Conservation (phyloP, 23 red algal genomes). For the Gracilaria gracilis region DNA sequence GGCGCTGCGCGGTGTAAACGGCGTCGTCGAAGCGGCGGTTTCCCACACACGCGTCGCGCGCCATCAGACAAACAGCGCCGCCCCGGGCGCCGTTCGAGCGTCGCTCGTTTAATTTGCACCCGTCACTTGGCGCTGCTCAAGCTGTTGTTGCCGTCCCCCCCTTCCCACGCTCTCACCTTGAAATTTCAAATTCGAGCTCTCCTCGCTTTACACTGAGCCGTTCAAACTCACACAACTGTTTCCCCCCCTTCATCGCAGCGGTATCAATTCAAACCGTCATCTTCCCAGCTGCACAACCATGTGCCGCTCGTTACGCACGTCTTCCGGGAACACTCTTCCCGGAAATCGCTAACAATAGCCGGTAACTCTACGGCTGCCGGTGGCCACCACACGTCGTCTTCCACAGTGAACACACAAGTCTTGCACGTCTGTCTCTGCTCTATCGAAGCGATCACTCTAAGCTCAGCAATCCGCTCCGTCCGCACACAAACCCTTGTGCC, state of each 20-base stretch:
- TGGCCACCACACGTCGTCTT: no score
- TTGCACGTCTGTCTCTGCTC: no score
- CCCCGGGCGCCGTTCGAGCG: no score
- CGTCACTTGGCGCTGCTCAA: not conserved
- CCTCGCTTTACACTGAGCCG: not conserved
- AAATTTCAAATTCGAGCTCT: not conserved
- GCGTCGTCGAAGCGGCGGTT: not conserved
- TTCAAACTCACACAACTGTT: no score
- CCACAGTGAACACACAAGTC: no score
- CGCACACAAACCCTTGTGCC: no score
- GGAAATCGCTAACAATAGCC: no score
- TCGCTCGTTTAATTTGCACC: not conserved
- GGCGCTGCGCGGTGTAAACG: not conserved
- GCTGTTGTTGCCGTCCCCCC: no score
- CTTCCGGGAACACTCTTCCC: no score
- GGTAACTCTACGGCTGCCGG: no score
- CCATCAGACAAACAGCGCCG: not conserved
- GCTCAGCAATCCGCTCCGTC: not conserved
- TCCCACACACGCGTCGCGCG: not conserved
- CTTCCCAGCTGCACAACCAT: not conserved
- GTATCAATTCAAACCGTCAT: not conserved
- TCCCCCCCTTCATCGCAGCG: not conserved
- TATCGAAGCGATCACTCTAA: slow-evolving; percentile 12
- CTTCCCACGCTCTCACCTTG: not conserved
- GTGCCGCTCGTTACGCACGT: slow-evolving; percentile 14